Percentiles rank a stretch among this genome's conserved stretches.
These are phyloP conservation scores for Backusella mclennaniae DNA, from an alignment of 192 early-diverging fungal genomes.

Conservation along the genomic window DNA sequence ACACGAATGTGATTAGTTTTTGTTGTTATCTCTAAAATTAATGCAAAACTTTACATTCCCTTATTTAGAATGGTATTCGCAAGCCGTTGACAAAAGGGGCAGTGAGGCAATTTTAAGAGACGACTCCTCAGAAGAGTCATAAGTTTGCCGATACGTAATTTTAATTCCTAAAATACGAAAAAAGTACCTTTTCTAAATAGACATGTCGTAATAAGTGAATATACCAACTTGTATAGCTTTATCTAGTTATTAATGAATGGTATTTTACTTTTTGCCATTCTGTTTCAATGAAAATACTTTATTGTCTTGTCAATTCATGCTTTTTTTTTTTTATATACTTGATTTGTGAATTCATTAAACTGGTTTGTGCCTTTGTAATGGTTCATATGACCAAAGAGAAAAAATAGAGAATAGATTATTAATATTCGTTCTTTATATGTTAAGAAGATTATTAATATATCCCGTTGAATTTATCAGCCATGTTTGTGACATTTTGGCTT, in stretches of 20 bases:
- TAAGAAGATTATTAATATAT: no score
- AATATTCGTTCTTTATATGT: no score
- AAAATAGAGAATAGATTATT: no score
- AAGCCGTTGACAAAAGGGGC: not conserved
- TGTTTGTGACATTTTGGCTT: no score
- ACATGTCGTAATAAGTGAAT: not conserved
- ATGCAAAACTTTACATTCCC: not conserved
- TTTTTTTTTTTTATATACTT: not conserved
- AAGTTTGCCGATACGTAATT: not conserved
- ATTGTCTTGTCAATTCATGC: no score
- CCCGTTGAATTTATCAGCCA: no score
- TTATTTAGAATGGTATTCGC: not conserved
- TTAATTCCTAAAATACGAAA: no score
- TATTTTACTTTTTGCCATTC: no score
- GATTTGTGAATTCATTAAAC: not conserved
- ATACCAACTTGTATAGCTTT: not conserved
- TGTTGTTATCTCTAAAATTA: no score
- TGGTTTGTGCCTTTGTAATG: not conserved
- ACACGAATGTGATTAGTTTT: no score
- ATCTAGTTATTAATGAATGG: no score
- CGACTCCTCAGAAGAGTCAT: not conserved
- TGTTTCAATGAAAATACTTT: no score
- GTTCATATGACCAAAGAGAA: not conserved
- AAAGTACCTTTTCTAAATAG: not conserved
- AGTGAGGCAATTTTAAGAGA: not conserved